Conservation (phyloP, 179 eudicot genomes). For the Pouteria campechiana region DNA sequence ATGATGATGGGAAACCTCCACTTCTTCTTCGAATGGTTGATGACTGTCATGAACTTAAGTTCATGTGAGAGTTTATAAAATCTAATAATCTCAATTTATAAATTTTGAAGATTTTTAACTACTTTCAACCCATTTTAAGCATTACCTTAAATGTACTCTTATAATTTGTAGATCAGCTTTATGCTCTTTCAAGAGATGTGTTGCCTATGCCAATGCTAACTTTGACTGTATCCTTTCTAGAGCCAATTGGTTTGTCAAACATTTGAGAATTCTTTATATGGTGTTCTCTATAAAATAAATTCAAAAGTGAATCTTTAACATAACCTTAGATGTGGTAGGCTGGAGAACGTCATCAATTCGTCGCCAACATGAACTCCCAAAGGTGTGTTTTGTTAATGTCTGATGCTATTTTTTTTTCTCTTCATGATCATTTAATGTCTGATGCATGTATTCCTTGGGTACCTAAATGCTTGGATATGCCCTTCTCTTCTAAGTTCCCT, state of each 20-base stretch:
- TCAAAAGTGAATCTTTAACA: too few relatives aligned
- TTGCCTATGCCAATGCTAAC: slow-evolving; percentile 78
- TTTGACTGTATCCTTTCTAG: slow-evolving; percentile 69
- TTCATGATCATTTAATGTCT: not conserved
- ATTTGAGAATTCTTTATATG: too few relatives aligned
- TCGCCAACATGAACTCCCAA: slow-evolving; percentile 66
- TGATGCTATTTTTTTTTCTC: not conserved
- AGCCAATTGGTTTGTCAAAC: too few relatives aligned
- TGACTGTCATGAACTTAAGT: slow-evolving; percentile 58
- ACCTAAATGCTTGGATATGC: not conserved
- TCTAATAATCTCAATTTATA: not conserved
- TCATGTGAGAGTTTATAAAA: slow-evolving; percentile 45
- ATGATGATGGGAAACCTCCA: slow-evolving; percentile 64
- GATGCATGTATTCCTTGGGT: not conserved
- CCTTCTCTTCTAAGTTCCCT: not conserved
- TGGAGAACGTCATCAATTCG: slow-evolving; percentile 97
- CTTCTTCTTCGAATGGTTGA: slow-evolving; percentile 81
- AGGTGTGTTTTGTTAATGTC: slow-evolving; percentile 25
- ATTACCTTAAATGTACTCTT: slow-evolving; percentile 8
- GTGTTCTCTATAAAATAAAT: too few relatives aligned
- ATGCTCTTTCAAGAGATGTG: slow-evolving; percentile 70
- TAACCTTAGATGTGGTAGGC: slow-evolving; percentile 64
- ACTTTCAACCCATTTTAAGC: not conserved
- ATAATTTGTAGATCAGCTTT: slow-evolving; percentile 79
- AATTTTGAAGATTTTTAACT: not conserved